Percentiles rank a stretch among this genome's conserved stretches.
Evolutionary conservation across 306 rosid species (phyloP).

Genomic region (Dalbergia cochinchinensis): DNA sequence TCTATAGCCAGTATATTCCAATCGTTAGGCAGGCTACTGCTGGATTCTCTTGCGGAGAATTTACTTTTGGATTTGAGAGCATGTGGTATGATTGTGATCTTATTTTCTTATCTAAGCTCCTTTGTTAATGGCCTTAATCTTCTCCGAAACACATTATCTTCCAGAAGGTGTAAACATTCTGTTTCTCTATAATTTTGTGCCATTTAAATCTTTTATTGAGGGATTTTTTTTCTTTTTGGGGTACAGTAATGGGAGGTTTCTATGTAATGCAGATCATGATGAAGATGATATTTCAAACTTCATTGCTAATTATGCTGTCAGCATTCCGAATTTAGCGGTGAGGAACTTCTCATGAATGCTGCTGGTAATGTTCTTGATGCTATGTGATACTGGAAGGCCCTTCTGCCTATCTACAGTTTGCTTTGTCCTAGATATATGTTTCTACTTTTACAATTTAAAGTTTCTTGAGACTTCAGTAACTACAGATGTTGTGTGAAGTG

Average conservation of each 20-base stretch:
- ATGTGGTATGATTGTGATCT: slow-evolving; percentile 59
- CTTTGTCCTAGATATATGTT: slow-evolving; percentile 35
- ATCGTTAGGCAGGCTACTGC: slow-evolving; percentile 70
- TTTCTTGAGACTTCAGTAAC: slow-evolving; percentile 9
- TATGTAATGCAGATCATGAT: slow-evolving; percentile 71
- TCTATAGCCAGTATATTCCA: slow-evolving; percentile 59
- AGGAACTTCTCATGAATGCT: slow-evolving; percentile 79
- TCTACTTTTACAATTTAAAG: slow-evolving; percentile 24
- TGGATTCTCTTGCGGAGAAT: slow-evolving; percentile 66
- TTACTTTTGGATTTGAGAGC: slow-evolving; percentile 65
- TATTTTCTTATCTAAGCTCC: slow-evolving; percentile 39
- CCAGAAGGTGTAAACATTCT: background rate
- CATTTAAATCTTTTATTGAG: slow-evolving; percentile 28
- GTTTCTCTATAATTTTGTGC: slow-evolving; percentile 22
- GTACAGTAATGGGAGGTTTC: slow-evolving; percentile 32
- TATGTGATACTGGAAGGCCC: slow-evolving; percentile 48
- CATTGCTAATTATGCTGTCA: slow-evolving; percentile 66
- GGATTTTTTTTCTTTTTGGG: background rate
- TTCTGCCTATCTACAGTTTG: slow-evolving; percentile 52
- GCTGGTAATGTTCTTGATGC: slow-evolving; percentile 66
- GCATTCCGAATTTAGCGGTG: slow-evolving; percentile 90
- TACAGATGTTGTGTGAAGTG: background rate
- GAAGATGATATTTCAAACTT: slow-evolving; percentile 63
- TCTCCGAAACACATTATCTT: too few relatives aligned
- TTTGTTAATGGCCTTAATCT: slow-evolving; percentile 28